These are phyloP conservation scores for Fusarium multiceps DNA, from an alignment of 2,329 filamentous ascomycete genomes.

Conservation along the genomic window DNA sequence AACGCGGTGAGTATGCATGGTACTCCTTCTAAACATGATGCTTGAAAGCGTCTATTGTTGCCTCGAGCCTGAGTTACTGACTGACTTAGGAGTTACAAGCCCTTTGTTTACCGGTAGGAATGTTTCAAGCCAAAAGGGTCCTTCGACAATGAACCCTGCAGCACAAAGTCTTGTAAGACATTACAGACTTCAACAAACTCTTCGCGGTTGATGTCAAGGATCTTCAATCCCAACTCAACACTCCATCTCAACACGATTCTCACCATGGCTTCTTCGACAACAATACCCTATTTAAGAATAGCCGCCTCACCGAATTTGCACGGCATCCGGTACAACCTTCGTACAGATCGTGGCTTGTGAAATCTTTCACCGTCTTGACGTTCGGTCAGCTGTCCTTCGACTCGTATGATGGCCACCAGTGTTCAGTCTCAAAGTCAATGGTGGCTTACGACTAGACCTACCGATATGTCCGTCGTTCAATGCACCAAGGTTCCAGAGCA, in stretches of 20 bases:
- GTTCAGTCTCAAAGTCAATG: conserved; percentile 10
- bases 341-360: conserved; percentile 37
- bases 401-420: conserved; percentile 42
- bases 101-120: neutral
- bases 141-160: neutral
- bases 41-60: neutral
- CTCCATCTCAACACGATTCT: neutral
- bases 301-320: conserved; percentile 26
- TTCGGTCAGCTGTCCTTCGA: conserved; percentile 38
- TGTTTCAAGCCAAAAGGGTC: neutral
- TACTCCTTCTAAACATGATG: conserved; percentile 1
- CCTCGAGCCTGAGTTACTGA: neutral
- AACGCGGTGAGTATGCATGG: conserved; percentile 19
- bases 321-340: conserved; percentile 39
- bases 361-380: conserved; percentile 41
- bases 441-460: conserved; percentile 10
- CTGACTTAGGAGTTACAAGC: neutral
- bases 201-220: neutral
- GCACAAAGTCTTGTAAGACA: neutral
- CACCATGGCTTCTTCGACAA: conserved; percentile 11
- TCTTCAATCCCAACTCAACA: conserved; percentile 6
- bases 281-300: neutral
- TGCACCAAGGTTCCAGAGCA: conserved; percentile 13
- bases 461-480: conserved; percentile 11
- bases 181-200: neutral